Conservation (phyloP, 2,329 filamentous ascomycete genomes). For the Graphilbum sp. region DNA sequence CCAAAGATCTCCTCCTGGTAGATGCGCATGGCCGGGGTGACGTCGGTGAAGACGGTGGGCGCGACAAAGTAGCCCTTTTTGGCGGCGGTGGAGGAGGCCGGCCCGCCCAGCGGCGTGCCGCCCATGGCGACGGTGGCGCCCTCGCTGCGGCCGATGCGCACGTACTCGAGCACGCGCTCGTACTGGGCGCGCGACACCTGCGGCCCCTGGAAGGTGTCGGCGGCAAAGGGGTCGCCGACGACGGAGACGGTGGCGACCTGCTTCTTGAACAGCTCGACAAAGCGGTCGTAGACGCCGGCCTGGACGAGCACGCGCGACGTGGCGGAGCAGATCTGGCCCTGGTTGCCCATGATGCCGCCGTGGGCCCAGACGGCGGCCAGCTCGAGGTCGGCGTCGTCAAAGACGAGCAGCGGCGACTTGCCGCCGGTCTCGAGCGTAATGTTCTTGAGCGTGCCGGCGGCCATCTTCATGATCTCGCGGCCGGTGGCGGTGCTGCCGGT, state of each 20-base stretch:
- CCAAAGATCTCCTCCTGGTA: conserved; percentile 21
- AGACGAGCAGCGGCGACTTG: conserved; percentile 44
- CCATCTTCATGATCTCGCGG: conserved; percentile 56
- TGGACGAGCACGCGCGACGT: conserved; percentile 46
- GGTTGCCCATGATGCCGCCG: conserved; percentile 35
- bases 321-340: conserved; percentile 45
- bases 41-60: conserved; percentile 19
- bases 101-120: conserved; percentile 26
- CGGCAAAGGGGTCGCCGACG: conserved; percentile 51
- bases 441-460: conserved; percentile 43
- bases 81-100: conserved; percentile 25
- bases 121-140: conserved; percentile 46
- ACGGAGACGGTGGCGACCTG: conserved; percentile 39
- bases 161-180: conserved; percentile 49
- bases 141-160: conserved; percentile 48
- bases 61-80: conserved; percentile 20
- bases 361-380: conserved; percentile 39
- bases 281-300: conserved; percentile 39
- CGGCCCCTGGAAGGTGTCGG: conserved; percentile 52
- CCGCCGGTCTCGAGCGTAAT: conserved; percentile 47
- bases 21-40: conserved; percentile 19
- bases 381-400: conserved; percentile 44
- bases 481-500: conserved; percentile 55
- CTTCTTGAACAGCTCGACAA: conserved; percentile 44
- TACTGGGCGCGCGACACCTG: conserved; percentile 53